Evolutionary conservation across 768 basidiomycete genomes (phyloP).

Genomic region (Lactifluus echinatus): DNA sequence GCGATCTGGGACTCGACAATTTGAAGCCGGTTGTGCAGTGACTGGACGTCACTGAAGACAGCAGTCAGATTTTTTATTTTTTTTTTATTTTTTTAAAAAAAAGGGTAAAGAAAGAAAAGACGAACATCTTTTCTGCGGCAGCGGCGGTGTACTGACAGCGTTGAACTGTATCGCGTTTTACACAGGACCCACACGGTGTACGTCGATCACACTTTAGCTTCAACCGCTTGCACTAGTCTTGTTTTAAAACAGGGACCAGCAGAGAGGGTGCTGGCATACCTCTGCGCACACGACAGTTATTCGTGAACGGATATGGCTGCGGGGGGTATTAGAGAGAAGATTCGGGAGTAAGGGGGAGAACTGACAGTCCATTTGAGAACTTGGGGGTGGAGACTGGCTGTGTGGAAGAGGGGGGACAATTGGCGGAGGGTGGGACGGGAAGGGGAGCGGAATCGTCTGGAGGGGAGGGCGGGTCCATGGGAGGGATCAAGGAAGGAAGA

Average conservation of each 20-base stretch:
- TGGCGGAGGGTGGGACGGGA: not conserved
- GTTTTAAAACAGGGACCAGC: not conserved
- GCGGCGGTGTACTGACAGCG: slow-evolving; percentile 74
- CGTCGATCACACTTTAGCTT: slow-evolving; percentile 81
- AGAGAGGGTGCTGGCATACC: slow-evolving; percentile 32
- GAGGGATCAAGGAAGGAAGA: not conserved
- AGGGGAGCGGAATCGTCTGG: not conserved
- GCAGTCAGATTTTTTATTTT: too few species aligned
- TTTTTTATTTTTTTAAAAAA: too few species aligned
- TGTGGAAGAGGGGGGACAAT: not conserved
- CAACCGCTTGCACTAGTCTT: slow-evolving; percentile 68
- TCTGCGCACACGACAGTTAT: slow-evolving; percentile 79
- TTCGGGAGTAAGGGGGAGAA: slow-evolving; percentile 3
- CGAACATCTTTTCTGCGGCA: slow-evolving; percentile 79
- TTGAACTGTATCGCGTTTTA: slow-evolving; percentile 66
- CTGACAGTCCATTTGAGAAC: slow-evolving; percentile 28
- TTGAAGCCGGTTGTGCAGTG: slow-evolving; percentile 71
- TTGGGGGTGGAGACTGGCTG: slow-evolving; percentile 18
- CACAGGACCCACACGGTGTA: slow-evolving; percentile 67
- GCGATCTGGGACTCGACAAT: slow-evolving; percentile 56
- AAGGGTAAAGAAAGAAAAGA: slow-evolving; percentile 5
- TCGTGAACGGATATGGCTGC: slow-evolving; percentile 62
- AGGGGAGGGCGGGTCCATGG: slow-evolving; percentile 9
- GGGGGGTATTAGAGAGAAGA: not conserved
- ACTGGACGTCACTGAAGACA: slow-evolving; percentile 58